Evolutionary conservation across 306 rosid species (phyloP).

Genomic region (Psophocarpus tetragonolobus): DNA sequence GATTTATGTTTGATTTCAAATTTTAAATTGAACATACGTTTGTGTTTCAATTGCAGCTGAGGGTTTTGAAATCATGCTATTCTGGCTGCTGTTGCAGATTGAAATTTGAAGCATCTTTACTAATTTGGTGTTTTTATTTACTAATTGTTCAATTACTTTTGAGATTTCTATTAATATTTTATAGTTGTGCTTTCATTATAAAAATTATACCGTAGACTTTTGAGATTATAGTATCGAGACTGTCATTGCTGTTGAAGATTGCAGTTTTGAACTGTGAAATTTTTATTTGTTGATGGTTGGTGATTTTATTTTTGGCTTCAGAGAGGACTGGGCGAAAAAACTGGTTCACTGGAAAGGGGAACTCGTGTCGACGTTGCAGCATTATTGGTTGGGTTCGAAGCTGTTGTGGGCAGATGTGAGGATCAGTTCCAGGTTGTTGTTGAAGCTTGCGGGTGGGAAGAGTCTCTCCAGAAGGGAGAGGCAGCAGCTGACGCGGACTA

Average conservation of each 20-base stretch:
- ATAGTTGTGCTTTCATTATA: too few species aligned
- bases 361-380: conserved; percentile 71
- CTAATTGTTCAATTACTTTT: background rate
- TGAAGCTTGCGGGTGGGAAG: conserved; percentile 93
- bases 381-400: conserved; percentile 93
- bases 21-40: background rate
- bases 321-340: conserved; percentile 95
- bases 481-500: conserved; percentile 88
- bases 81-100: background rate
- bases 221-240: too few species aligned
- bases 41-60: background rate
- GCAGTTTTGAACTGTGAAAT: background rate
- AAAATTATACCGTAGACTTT: too few species aligned
- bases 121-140: conserved; percentile 9
- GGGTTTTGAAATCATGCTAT: background rate
- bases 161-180: background rate
- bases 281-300: background rate
- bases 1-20: background rate
- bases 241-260: too few species aligned
- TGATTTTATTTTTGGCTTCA: conserved; percentile 39
- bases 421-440: conserved; percentile 77
- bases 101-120: background rate
- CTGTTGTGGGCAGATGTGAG: conserved; percentile 82
- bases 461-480: conserved; percentile 91
- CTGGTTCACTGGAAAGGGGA: conserved; percentile 81